These are phyloP conservation scores for Beauveria scarabaeidicola DNA, from an alignment of 2,329 filamentous ascomycete genomes.

Conservation along the genomic window DNA sequence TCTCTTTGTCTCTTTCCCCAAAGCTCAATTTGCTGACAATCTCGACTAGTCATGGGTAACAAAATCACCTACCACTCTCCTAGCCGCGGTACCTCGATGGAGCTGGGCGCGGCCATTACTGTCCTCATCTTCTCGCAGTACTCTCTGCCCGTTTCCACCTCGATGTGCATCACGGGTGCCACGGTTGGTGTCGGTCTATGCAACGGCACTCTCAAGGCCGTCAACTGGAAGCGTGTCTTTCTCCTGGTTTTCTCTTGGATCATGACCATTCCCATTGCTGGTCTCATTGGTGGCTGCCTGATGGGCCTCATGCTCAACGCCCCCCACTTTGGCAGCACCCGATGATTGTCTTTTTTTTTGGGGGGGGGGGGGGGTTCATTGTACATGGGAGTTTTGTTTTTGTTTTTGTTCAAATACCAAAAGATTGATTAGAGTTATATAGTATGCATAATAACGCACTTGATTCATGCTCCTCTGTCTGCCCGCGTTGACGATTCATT, in stretches of 20 bases:
- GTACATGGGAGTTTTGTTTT: not conserved
- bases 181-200: conserved; percentile 71
- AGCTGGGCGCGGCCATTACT: conserved; percentile 70
- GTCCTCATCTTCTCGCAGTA: conserved; percentile 69
- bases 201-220: conserved; percentile 62
- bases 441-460: not conserved
- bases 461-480: not conserved
- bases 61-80: conserved; percentile 64
- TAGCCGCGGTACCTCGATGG: conserved; percentile 58
- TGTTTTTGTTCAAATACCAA: conserved; percentile 3
- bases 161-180: conserved; percentile 73
- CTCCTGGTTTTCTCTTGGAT: conserved; percentile 57
- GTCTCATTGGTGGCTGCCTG: conserved; percentile 30
- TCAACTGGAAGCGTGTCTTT: conserved; percentile 67
- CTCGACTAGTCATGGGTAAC: conserved; percentile 62
- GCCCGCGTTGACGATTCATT: not conserved
- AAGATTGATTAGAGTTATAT: conserved; percentile 6
- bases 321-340: conserved; percentile 24
- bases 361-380: no score
- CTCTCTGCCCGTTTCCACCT: conserved; percentile 67
- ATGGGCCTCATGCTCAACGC: conserved; percentile 34
- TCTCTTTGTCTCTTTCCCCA: not conserved
- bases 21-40: conserved; percentile 17
- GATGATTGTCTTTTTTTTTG: not conserved
- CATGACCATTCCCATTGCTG: conserved; percentile 36